Evolutionary conservation across 176 grass and related monocot genomes (phyloP).

Genomic region (Panicum miliaceum): DNA sequence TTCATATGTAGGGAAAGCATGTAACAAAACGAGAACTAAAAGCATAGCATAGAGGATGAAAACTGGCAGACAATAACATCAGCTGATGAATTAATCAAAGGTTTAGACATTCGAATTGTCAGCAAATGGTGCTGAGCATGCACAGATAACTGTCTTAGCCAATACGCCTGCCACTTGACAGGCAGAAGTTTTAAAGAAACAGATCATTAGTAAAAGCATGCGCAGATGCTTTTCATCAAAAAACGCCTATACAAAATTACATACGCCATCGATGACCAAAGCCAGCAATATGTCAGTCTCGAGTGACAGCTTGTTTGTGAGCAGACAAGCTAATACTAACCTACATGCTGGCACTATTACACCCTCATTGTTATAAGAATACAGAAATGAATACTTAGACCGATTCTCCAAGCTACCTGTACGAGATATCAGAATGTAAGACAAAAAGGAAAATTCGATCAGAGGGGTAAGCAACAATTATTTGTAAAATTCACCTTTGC

Average conservation of each 20-base stretch:
- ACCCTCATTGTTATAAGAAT: neutral
- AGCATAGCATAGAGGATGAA: neutral
- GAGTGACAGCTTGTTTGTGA: constrained; percentile 26
- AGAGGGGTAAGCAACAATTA: constrained; percentile 7
- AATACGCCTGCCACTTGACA: neutral
- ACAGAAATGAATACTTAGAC: neutral
- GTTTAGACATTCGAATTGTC: constrained; percentile 11
- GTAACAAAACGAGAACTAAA: constrained; percentile 19
- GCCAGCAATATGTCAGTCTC: neutral
- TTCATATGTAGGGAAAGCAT: neutral
- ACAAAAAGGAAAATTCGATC: neutral
- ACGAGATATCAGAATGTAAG: constrained; percentile 32
- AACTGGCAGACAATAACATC: constrained; percentile 14
- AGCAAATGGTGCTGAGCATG: constrained; percentile 25
- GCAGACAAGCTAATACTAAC: constrained; percentile 12
- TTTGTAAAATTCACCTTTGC: constrained; percentile 37
- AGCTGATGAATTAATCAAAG: constrained; percentile 1
- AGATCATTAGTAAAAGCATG: constrained; percentile 9
- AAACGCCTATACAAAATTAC: constrained; percentile 24
- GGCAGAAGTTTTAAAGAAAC: neutral
- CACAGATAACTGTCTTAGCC: neutral
- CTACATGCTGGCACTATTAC: constrained; percentile 11
- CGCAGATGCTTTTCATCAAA: constrained; percentile 15
- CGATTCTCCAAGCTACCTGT: constrained; percentile 28
- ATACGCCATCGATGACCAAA: constrained; percentile 6